Evolutionary conservation across 129 eudicot species (phyloP), one percentile per base, ranked within the genome.

Genomic region (Chrysanthemum lavandulifolium): DNA sequence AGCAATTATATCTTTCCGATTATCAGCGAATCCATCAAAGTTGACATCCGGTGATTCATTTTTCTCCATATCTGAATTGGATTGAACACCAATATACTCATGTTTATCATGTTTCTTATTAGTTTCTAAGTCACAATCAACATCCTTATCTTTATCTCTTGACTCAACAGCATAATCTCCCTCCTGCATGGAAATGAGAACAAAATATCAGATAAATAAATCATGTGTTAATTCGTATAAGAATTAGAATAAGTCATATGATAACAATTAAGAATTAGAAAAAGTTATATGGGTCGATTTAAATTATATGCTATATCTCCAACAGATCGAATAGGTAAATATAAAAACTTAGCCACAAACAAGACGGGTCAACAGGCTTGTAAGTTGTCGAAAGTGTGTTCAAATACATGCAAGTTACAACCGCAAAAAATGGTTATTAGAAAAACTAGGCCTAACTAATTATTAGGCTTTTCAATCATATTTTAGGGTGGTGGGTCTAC

Each of bases 171-270:
- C 68, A 74, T 54, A 82, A 65, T 81, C 86, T 77, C 73, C 68
- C 54, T 77, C 84, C 96, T 89, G 65, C 58, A 79, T 48, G 66
- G 65, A 61, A 50, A 55, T 66, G 31, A 57, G 77, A 81, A 71
- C 11, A 72, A 43, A 50, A 81, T 51, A 79, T 55, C 21, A 67
- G 51, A 53, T 25, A 72, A 3, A 49, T 40, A 51, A 49, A n/a
- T n/a, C n/a, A n/a, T n/a, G n/a, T n/a, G n/a, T n/a, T n/a, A n/a
- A n/a, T n/a, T n/a, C n/a, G n/a, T n/a, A n/a, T n/a, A n/a, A n/a
- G n/a, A n/a, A n/a, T n/a, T n/a, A n/a, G n/a, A n/a, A n/a, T n/a
- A n/a, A n/a, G n/a, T n/a, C n/a, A n/a, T n/a, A n/a, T n/a, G n/a
- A n/a, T n/a, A n/a, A n/a, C n/a, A n/a, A n/a, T n/a, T n/a, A n/a